phyloP scores from a whole-genome alignment of 805 yeast species.

The Wickerhamomyces silvicola region DNA sequence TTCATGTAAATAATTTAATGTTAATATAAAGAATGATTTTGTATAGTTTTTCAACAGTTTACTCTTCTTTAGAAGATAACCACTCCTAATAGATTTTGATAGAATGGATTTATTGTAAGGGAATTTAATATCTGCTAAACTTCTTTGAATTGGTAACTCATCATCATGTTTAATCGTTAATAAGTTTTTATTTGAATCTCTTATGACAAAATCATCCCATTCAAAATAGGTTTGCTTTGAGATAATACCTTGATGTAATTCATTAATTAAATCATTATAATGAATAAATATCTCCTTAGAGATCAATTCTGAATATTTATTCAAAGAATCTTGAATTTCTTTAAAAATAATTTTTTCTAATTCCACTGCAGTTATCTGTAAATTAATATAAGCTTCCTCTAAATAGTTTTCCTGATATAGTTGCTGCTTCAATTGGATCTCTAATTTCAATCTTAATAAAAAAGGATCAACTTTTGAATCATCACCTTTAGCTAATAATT shows the following conservation, averaged over 20 bases:
- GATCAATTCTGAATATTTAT: slow-evolving; percentile 61
- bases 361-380: slow-evolving; percentile 82
- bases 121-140: slow-evolving; percentile 54
- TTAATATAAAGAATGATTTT: slow-evolving; percentile 81
- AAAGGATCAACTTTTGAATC: slow-evolving; percentile 71
- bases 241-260: slow-evolving; percentile 60
- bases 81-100: slow-evolving; percentile 63
- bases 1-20: slow-evolving; percentile 84
- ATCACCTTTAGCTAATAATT: slow-evolving; percentile 39
- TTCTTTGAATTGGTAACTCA: slow-evolving; percentile 47
- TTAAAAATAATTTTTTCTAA: slow-evolving; percentile 79
- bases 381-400: slow-evolving; percentile 81
- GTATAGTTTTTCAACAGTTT: slow-evolving; percentile 84
- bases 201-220: slow-evolving; percentile 77
- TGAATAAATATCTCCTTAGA: slow-evolving; percentile 70
- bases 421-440: slow-evolving; percentile 70
- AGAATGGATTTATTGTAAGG: slow-evolving; percentile 63
- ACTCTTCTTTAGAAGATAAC: slow-evolving; percentile 78
- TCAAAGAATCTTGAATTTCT: slow-evolving; percentile 77
- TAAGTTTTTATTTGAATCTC: slow-evolving; percentile 57
- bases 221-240: slow-evolving; percentile 72
- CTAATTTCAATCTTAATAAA: slow-evolving; percentile 60
- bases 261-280: slow-evolving; percentile 57
- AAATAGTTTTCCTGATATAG: slow-evolving; percentile 77
- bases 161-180: slow-evolving; percentile 32